Percentiles rank a stretch among this genome's conserved stretches.
These are phyloP conservation scores for Aristolochia contorta DNA, from an alignment of 164 flowering plant species.

Conservation along the genomic window DNA sequence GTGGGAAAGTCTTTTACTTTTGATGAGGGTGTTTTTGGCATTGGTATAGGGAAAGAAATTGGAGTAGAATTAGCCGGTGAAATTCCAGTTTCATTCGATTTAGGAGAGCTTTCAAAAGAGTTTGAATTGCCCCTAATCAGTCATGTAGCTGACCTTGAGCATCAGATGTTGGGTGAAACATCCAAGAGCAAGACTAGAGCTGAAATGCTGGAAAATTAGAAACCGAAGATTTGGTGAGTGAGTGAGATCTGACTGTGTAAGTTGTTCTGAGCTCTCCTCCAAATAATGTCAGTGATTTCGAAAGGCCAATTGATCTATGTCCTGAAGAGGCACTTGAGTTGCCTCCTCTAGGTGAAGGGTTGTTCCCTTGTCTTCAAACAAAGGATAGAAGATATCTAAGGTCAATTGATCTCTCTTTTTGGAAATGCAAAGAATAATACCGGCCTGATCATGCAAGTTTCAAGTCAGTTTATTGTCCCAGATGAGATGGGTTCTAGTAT, in stretches of 20 bases:
- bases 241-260: constrained; percentile 85
- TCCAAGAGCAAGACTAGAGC: constrained; percentile 41
- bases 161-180: constrained; percentile 22
- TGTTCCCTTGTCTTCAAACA: constrained; percentile 73
- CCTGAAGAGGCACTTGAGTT: constrained; percentile 46
- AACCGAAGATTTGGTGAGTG: constrained; percentile 77
- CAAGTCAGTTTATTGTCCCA: constrained; percentile 87
- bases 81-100: constrained; percentile 14
- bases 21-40: constrained; percentile 40
- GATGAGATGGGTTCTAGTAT: constrained; percentile 92
- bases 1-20: constrained; percentile 44
- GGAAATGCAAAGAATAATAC: constrained; percentile 51
- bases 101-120: constrained; percentile 24
- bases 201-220: constrained; percentile 68
- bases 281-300: constrained; percentile 42
- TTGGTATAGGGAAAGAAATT: constrained; percentile 22
- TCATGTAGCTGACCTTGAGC: constrained; percentile 34
- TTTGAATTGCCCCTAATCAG: constrained; percentile 30
- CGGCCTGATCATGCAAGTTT: constrained; percentile 80
- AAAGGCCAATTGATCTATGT: constrained; percentile 56
- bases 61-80: constrained; percentile 20
- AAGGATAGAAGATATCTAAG: constrained; percentile 80
- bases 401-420: constrained; percentile 75
- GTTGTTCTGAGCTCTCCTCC: constrained; percentile 63
- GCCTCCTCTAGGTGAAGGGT: constrained; percentile 82